phyloP scores from a whole-genome alignment of 768 basidiomycete genomes.

The Coprinopsis marcescibilis region DNA sequence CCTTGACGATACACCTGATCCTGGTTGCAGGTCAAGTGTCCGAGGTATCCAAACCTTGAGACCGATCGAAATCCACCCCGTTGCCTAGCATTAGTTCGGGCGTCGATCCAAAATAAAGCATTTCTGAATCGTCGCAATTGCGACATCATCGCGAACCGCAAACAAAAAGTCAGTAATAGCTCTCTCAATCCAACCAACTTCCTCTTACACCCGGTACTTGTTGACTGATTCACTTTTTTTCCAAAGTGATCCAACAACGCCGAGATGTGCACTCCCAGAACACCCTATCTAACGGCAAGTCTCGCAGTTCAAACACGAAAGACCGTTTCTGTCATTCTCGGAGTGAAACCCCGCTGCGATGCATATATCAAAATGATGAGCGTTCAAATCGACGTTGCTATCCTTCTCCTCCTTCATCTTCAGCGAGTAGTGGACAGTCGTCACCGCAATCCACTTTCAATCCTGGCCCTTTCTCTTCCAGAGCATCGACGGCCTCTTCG shows the following conservation, averaged over 20 bases:
- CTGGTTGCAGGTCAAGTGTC: too few relatives aligned
- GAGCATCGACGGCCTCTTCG: not conserved
- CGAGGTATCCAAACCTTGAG: too few relatives aligned
- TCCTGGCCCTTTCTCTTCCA: constrained; percentile 8
- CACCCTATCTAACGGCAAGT: not conserved
- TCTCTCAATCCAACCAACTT: not conserved
- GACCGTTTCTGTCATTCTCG: not conserved
- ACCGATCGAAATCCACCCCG: not conserved
- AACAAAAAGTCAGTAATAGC: not conserved
- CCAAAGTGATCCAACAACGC: not conserved
- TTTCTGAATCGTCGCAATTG: constrained; percentile 2
- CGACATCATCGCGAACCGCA: constrained; percentile 14
- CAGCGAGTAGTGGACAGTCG: constrained; percentile 12
- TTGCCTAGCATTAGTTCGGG: not conserved
- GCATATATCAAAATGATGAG: constrained; percentile 9
- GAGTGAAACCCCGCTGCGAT: not conserved
- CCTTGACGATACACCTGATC: too few relatives aligned
- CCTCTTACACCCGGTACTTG: constrained; percentile 3
- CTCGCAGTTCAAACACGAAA: not conserved
- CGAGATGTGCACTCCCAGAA: not conserved
- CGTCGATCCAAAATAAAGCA: not conserved
- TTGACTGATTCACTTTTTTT: not conserved
- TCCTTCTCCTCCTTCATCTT: constrained; percentile 7
- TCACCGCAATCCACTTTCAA: constrained; percentile 7
- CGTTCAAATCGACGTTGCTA: not conserved